Evolutionary conservation across 257 asterid species (phyloP).

Genomic region (Rhazya stricta): DNA sequence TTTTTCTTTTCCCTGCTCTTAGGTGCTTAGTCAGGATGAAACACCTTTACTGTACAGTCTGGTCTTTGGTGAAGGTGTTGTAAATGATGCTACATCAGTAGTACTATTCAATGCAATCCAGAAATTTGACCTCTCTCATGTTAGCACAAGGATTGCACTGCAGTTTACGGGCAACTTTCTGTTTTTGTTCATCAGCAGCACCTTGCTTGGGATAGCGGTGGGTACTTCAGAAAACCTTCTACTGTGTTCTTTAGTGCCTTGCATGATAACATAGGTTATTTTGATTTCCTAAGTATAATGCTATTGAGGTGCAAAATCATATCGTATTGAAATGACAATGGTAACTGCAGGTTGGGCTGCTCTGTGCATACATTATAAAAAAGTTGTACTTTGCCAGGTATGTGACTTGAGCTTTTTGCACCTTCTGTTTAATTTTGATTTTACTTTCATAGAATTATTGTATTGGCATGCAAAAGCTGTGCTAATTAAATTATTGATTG

Average conservation of each 20-base stretch:
- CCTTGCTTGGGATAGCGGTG: constrained; percentile 63
- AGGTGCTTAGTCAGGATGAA: constrained; percentile 81
- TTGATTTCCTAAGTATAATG: not conserved
- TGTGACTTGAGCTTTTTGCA: not conserved
- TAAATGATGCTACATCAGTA: constrained; percentile 78
- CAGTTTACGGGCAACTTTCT: constrained; percentile 47
- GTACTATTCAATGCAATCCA: constrained; percentile 79
- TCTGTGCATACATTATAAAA: constrained; percentile 56
- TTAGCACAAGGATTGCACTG: constrained; percentile 27
- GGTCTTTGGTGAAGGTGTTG: constrained; percentile 85
- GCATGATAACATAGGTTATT: not conserved
- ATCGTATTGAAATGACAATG: not conserved
- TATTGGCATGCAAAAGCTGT: not conserved
- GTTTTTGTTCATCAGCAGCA: constrained; percentile 55
- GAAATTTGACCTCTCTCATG: constrained; percentile 53
- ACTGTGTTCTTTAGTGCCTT: constrained; percentile 2
- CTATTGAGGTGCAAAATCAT: not conserved
- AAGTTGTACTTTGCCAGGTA: constrained; percentile 60
- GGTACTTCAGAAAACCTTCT: constrained; percentile 13
- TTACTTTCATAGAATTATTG: not conserved
- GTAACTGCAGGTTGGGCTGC: constrained; percentile 59
- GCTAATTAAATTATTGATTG: too few species aligned
- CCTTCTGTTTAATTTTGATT: not conserved
- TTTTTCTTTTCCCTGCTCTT: constrained; percentile 16
- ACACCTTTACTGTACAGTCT: constrained; percentile 65